Conservation (phyloP, 352 stramenopile genomes). For the Phytophthora quininea region DNA sequence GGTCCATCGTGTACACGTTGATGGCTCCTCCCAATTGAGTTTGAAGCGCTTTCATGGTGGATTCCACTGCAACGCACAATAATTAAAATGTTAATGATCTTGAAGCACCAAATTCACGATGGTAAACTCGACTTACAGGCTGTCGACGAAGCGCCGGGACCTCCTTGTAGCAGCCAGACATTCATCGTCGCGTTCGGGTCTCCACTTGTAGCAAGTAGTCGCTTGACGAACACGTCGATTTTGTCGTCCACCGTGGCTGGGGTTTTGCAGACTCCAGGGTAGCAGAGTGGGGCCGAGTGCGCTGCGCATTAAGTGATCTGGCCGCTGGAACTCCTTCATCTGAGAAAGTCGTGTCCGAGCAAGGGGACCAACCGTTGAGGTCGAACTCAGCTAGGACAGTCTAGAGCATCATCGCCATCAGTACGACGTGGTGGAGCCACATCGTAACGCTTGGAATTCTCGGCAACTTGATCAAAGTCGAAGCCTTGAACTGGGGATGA, state of each 20-base stretch:
- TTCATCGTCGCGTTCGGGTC: slow-evolving; percentile 4
- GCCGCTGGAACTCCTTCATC: not conserved
- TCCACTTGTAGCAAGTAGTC: not conserved
- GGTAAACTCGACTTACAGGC: slow-evolving; percentile 22
- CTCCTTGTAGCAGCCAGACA: slow-evolving; percentile 42
- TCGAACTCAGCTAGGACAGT: too few relatives aligned
- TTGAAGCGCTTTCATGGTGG: slow-evolving; percentile 23
- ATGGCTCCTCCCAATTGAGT: slow-evolving; percentile 5
- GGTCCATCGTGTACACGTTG: slow-evolving; percentile 31
- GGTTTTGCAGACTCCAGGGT: not conserved
- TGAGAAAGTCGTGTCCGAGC: not conserved
- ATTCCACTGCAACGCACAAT: slow-evolving; percentile 28
- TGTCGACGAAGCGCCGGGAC: slow-evolving; percentile 30
- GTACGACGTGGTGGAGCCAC: too few relatives aligned
- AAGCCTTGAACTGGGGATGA: too few relatives aligned
- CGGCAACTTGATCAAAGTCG: too few relatives aligned
- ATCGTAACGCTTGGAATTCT: too few relatives aligned
- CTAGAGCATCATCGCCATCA: too few relatives aligned
- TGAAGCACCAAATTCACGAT: not conserved
- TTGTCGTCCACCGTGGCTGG: not conserved
- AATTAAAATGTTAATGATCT: not conserved
- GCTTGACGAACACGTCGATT: not conserved
- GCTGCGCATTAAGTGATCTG: not conserved
- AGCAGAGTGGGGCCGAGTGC: not conserved
- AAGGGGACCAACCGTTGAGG: not conserved